Base-by-base conservation (phyloP, 257 asterid genomes). In the Fraxinus pennsylvanica region DNA sequence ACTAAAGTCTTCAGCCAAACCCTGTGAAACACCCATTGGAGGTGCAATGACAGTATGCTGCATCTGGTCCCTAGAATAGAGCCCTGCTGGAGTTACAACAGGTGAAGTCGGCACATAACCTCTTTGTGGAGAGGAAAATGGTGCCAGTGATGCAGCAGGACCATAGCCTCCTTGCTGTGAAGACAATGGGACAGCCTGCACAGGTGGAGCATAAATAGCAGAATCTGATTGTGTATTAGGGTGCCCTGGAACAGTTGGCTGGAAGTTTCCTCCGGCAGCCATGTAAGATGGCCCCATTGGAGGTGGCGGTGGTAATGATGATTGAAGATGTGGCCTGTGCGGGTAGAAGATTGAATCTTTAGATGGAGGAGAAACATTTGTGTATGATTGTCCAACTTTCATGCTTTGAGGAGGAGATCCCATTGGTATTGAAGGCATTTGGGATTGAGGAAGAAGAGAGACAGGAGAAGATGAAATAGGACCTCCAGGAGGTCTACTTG, bases 1-100 rank as follows among this genome's bases (percentile, higher is more conserved):
- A 85, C 82, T 88, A 82, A 92, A 94, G 89, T 92, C 96, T 83
- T 92, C 95, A 21, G 87, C 88, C 88, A 92, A 80, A 15, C 87
- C 89, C 78, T 82, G 95, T 45, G 82, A 77, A 63, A 78, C 61
- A 68, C 85, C 80, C 30, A 72, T 70, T 9, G 92, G 96, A 70
- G 96, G 97, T 68, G 81, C 84, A 50, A 77, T 74, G 52, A 86
- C 94, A 65, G 76, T 86, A 74, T 84, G 85, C 83, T 83, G 90
- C 80, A 86, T 67, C 79, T 89, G 92, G 79, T 84, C 85, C 74
- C 89, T 88, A 1, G 84, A 22, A 76, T 85, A 84, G 79, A 80
- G 68, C 71, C 88, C 90, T 29, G 84, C 52, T 66, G 87, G 85
- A 50, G 86, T 76, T 63, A 89, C 47, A 39, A 78, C 76, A 13